Evolutionary conservation across 306 rosid species (phyloP).

Genomic region (Oxytropis ochrocephala): DNA sequence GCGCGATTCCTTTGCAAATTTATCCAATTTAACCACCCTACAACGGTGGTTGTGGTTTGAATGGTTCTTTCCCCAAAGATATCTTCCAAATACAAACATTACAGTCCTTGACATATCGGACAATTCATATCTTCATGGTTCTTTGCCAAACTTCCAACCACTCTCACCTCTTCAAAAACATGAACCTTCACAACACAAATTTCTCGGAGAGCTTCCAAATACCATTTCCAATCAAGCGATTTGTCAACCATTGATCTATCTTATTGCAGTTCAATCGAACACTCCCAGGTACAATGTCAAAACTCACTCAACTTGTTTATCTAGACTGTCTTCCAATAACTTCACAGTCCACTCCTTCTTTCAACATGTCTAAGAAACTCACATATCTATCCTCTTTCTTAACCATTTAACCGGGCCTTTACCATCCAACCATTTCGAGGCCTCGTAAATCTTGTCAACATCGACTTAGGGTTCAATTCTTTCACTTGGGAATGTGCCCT

Average conservation of each 20-base stretch:
- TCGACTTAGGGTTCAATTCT: conserved; percentile 12
- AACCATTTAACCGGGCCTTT: conserved; percentile 14
- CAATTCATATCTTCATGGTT: conserved; percentile 18
- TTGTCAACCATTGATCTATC: conserved; percentile 25
- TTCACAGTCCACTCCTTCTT: conserved; percentile 31
- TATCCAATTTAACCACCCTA: conserved; percentile 16
- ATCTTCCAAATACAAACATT: conserved; percentile 29
- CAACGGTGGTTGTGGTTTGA: background rate
- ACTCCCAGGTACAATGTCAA: conserved; percentile 21
- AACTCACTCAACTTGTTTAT: conserved; percentile 23
- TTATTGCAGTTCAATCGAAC: conserved; percentile 22
- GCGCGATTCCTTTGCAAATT: conserved; percentile 21
- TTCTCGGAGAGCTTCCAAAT: conserved; percentile 27
- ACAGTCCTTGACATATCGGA: conserved; percentile 20
- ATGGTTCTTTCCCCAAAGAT: conserved; percentile 18
- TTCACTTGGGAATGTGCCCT: conserved; percentile 25
- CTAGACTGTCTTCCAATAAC: conserved; percentile 28
- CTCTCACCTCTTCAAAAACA: background rate
- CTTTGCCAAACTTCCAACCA: conserved; percentile 28
- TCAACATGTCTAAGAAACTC: conserved; percentile 22
- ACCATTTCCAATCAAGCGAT: conserved; percentile 2
- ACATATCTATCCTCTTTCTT: conserved; percentile 3
- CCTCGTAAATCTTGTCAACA: background rate
- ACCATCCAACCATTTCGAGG: background rate
- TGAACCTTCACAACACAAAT: conserved; percentile 4